A percentile compares a stretch with the other conserved stretches of the same genome.
Evolutionary conservation across 345 rosid genomes (phyloP).

Genomic region (Jatropha curcas): DNA sequence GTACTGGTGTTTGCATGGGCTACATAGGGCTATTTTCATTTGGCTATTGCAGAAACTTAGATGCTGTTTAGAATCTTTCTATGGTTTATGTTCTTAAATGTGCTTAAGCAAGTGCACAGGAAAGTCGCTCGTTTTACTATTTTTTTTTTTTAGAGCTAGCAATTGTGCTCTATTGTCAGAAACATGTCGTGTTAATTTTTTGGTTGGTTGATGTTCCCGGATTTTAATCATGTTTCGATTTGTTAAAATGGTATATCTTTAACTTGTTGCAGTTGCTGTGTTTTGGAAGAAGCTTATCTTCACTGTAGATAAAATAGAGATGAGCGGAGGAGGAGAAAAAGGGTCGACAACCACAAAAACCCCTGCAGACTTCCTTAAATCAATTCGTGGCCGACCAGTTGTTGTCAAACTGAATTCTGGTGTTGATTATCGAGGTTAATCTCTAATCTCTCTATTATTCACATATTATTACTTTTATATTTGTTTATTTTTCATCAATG

Average conservation of each 20-base stretch:
- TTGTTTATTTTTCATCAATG: not conserved
- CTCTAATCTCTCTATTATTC: not conserved
- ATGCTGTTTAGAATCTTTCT: too few relatives aligned
- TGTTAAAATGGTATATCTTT: not conserved
- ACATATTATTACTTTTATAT: not conserved
- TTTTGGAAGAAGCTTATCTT: not conserved
- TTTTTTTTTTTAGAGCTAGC: too few relatives aligned
- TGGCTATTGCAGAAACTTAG: too few relatives aligned
- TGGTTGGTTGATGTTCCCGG: too few relatives aligned
- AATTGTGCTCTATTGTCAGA: too few relatives aligned
- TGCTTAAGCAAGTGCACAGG: not conserved
- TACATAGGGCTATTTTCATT: not conserved
- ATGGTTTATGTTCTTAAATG: too few relatives aligned
- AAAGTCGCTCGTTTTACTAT: too few relatives aligned
- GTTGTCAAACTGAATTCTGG: conserved; percentile 95
- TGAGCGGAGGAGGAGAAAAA: conserved; percentile 44
- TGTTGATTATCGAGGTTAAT: conserved; percentile 80
- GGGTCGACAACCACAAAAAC: conserved; percentile 42
- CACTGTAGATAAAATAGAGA: not conserved
- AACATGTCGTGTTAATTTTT: too few relatives aligned
- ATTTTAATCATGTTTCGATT: not conserved
- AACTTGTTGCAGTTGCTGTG: not conserved
- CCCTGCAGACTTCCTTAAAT: conserved; percentile 91
- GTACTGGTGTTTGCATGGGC: not conserved
- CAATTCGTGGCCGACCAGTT: conserved; percentile 89